These are phyloP conservation scores for Termitomyces heimii DNA, from an alignment of 768 basidiomycete species.

Conservation along the genomic window DNA sequence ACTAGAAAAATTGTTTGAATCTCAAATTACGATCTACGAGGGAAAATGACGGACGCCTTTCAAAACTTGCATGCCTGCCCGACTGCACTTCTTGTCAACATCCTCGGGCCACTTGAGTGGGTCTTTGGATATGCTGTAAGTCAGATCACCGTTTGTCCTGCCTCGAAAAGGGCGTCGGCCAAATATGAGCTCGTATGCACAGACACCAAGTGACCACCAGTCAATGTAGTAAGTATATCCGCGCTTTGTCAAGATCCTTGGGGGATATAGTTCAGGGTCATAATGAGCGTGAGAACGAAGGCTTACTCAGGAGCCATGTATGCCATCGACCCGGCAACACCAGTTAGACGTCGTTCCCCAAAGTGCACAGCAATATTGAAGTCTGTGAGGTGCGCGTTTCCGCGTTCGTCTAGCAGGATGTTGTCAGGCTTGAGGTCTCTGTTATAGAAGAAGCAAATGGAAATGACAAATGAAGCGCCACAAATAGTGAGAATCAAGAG, in stretches of 20 bases:
- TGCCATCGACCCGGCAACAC: conserved; percentile 97
- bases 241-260: conserved; percentile 77
- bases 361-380: conserved; percentile 99
- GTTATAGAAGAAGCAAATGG: conserved; percentile 6
- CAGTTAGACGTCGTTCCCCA: conserved; percentile 79
- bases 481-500: conserved; percentile 10
- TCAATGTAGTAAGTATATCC: conserved; percentile 94
- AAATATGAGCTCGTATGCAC: conserved; percentile 88
- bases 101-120: conserved; percentile 87
- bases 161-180: conserved; percentile 91
- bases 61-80: conserved; percentile 71
- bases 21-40: background rate
- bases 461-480: conserved; percentile 17
- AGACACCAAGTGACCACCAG: conserved; percentile 96
- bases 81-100: conserved; percentile 72
- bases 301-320: conserved; percentile 90
- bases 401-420: conserved; percentile 90
- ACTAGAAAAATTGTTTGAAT: conserved; percentile 35
- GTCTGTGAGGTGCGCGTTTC: conserved; percentile 95
- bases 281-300: background rate
- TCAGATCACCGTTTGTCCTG: conserved; percentile 87
- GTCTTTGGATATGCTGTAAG: conserved; percentile 89
- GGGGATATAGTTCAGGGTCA: conserved; percentile 4
- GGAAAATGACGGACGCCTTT: conserved; percentile 55
- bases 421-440: conserved; percentile 98